Conservation (phyloP, 2,329 filamentous ascomycete species). For the Aspergillus alliaceus region DNA sequence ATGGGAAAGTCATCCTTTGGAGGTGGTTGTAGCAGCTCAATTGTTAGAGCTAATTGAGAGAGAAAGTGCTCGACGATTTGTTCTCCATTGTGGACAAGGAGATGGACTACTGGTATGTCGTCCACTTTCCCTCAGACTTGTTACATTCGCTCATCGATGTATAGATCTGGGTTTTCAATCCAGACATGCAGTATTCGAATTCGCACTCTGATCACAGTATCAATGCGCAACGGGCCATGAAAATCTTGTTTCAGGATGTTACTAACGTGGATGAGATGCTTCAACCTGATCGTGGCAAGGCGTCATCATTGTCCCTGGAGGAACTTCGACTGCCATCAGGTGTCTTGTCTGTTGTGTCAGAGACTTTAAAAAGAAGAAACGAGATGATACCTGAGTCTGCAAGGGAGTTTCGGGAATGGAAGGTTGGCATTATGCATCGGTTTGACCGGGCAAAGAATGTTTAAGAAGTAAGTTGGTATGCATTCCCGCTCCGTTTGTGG, state of each 20-base stretch:
- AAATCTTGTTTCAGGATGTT: conserved; percentile 53
- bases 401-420: conserved; percentile 55
- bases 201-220: conserved; percentile 33
- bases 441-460: conserved; percentile 34
- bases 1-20: conserved; percentile 34
- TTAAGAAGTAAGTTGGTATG: conserved; percentile 6
- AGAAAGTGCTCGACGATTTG: conserved; percentile 57
- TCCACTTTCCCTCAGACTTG: not conserved
- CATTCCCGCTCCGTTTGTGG: not conserved
- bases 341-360: conserved; percentile 39
- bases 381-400: conserved; percentile 50
- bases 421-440: conserved; percentile 53
- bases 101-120: conserved; percentile 39
- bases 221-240: conserved; percentile 53
- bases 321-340: conserved; percentile 45
- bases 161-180: conserved; percentile 61
- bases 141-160: not conserved
- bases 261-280: conserved; percentile 35
- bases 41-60: conserved; percentile 58
- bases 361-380: conserved; percentile 41
- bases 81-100: conserved; percentile 43
- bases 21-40: conserved; percentile 52
- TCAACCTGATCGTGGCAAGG: conserved; percentile 35
- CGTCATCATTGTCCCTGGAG: conserved; percentile 47
- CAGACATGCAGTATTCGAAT: conserved; percentile 57